These are phyloP conservation scores for Amanita thiersii DNA, from an alignment of 768 basidiomycete species.

Conservation along the genomic window DNA sequence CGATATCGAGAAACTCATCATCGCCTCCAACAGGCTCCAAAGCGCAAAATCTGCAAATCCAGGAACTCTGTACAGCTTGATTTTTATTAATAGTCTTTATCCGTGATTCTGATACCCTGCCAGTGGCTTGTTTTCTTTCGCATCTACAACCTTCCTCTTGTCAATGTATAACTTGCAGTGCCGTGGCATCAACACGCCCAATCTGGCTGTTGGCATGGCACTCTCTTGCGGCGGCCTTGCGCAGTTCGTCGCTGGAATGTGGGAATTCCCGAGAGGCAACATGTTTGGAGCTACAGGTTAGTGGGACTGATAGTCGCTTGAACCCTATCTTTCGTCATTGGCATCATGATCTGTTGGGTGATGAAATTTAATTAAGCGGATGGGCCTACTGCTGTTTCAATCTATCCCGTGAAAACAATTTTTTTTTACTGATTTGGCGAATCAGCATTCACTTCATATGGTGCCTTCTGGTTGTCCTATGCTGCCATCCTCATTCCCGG, in stretches of 20 bases:
- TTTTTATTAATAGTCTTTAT: neutral
- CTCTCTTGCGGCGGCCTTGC: constrained; percentile 77
- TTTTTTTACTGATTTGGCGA: constrained; percentile 8
- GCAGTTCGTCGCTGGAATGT: constrained; percentile 86
- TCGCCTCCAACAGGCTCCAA: constrained; percentile 16
- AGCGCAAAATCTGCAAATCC: constrained; percentile 49
- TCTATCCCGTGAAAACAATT: no score
- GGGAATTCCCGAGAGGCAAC: constrained; percentile 71
- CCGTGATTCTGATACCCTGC: constrained; percentile 6
- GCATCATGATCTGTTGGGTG: no score
- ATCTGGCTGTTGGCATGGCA: constrained; percentile 82
- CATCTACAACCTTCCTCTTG: constrained; percentile 74
- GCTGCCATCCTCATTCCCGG: constrained; percentile 66
- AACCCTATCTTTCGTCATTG: no score
- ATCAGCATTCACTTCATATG: constrained; percentile 73
- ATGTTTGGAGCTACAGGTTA: constrained; percentile 65
- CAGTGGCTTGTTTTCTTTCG: constrained; percentile 78
- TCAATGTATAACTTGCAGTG: constrained; percentile 64
- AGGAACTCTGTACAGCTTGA: constrained; percentile 38
- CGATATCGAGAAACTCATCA: constrained; percentile 17
- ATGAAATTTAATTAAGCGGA: no score
- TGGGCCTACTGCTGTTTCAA: no score
- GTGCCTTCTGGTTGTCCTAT: constrained; percentile 86
- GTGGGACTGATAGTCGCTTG: no score
- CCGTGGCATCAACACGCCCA: constrained; percentile 46